Evolutionary conservation across 371 early-diverging fungal genomes (phyloP).

Genomic region (Lichtheimia ornata): DNA sequence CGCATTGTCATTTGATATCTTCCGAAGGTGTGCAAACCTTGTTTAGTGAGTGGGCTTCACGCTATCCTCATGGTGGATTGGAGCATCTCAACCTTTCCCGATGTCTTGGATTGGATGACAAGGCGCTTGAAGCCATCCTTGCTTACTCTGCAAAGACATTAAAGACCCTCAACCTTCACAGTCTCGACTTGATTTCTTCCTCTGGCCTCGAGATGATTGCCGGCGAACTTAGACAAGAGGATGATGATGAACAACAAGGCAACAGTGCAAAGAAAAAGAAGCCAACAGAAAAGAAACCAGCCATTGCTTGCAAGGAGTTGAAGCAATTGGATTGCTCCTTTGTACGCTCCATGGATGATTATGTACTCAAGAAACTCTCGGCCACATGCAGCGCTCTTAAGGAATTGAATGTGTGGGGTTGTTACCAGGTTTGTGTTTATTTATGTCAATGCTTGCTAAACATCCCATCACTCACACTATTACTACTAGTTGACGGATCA

Average conservation of each 20-base stretch:
- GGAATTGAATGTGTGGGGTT: constrained; percentile 71
- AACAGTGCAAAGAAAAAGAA: too few species aligned
- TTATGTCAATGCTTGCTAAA: background rate
- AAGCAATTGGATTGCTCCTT: constrained; percentile 68
- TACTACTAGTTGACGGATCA: constrained; percentile 2
- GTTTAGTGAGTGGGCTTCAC: constrained; percentile 52
- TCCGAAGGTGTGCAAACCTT: constrained; percentile 59
- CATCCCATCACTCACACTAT: background rate
- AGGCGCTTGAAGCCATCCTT: constrained; percentile 56
- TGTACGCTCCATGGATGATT: constrained; percentile 75
- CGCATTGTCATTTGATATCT: constrained; percentile 58
- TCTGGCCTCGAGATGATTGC: constrained; percentile 54
- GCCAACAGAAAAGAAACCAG: too few species aligned
- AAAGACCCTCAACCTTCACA: constrained; percentile 62
- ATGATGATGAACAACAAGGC: background rate
- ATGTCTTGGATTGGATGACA: constrained; percentile 59
- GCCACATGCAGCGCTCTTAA: constrained; percentile 43
- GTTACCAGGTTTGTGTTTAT: constrained; percentile 42
- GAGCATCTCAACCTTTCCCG: constrained; percentile 55
- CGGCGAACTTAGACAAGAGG: constrained; percentile 16
- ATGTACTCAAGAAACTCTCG: constrained; percentile 58
- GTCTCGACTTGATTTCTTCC: constrained; percentile 70
- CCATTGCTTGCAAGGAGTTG: constrained; percentile 41
- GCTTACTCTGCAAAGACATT: constrained; percentile 62
- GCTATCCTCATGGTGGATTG: constrained; percentile 37